Evolutionary conservation across 176 grass and related monocot species (phyloP).

Genomic region (Calamus simplicifolius): DNA sequence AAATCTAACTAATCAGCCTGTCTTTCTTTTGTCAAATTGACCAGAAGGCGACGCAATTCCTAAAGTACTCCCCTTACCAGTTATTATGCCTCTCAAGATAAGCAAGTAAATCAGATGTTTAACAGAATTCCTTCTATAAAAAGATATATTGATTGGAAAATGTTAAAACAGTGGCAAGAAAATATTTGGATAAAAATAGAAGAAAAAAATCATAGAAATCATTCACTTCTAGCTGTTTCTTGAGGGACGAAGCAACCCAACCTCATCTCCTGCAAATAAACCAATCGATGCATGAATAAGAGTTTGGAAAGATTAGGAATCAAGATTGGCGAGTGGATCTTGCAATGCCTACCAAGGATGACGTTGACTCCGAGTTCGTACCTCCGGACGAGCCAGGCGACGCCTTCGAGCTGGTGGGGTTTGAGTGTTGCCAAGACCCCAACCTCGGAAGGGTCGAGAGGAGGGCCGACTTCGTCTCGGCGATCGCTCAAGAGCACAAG

Average conservation of each 20-base stretch:
- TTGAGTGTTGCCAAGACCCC: conserved; percentile 63
- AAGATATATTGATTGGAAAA: too few species aligned
- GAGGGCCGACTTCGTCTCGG: background rate
- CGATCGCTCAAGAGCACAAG: conserved; percentile 40
- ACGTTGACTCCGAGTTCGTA: conserved; percentile 82
- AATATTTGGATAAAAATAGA: conserved; percentile 31
- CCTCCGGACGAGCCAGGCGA: conserved; percentile 71
- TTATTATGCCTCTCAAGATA: too few species aligned
- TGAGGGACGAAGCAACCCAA: conserved; percentile 27
- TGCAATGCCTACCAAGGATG: conserved; percentile 42
- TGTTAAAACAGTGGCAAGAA: too few species aligned
- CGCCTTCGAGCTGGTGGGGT: conserved; percentile 70
- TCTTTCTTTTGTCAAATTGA: too few species aligned
- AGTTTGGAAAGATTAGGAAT: background rate
- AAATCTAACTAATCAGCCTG: too few species aligned
- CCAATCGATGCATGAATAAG: conserved; percentile 7
- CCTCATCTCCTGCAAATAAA: conserved; percentile 69
- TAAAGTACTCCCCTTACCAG: too few species aligned
- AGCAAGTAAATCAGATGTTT: too few species aligned
- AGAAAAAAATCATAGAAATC: background rate
- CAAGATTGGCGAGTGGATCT: background rate
- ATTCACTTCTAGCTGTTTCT: conserved; percentile 23
- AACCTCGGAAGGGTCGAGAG: conserved; percentile 18
- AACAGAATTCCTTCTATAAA: too few species aligned
- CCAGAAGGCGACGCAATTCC: too few species aligned